phyloP scores from a whole-genome alignment of 768 basidiomycete species.

The Pisolithus albus region DNA sequence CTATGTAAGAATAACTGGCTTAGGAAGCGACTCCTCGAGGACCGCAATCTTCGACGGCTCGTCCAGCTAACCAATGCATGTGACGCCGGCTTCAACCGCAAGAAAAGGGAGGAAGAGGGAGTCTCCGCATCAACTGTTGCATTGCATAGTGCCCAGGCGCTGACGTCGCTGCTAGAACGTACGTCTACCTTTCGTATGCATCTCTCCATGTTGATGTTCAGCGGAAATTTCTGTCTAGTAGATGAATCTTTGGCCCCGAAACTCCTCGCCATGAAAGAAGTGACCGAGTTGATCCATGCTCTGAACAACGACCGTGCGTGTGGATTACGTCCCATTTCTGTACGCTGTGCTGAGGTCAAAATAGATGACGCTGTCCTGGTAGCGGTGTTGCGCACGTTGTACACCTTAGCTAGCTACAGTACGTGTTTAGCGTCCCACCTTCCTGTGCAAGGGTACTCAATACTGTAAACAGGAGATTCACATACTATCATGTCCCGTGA shows the following conservation, averaged over 20 bases:
- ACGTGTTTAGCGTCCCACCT: background rate
- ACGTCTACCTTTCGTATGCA: background rate
- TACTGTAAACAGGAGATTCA: background rate
- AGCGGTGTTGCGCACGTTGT: constrained; percentile 15
- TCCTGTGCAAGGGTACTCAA: background rate
- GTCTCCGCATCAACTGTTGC: constrained; percentile 8
- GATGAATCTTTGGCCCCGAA: constrained; percentile 6
- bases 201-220: background rate
- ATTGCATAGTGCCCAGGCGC: constrained; percentile 22
- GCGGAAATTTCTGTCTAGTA: constrained; percentile 4
- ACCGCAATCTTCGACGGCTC: constrained; percentile 14
- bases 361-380: constrained; percentile 19
- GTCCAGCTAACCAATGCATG: constrained; percentile 10
- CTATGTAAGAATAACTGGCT: constrained; percentile 18
- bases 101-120: constrained; percentile 10
- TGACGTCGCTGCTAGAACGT: constrained; percentile 21
- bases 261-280: constrained; percentile 12
- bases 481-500: constrained; percentile 6
- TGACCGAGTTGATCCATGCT: constrained; percentile 14
- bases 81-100: constrained; percentile 4
- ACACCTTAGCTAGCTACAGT: constrained; percentile 12
- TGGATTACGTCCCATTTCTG: background rate
- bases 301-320: constrained; percentile 14
- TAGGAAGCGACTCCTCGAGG: constrained; percentile 6
- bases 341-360: background rate